Base-by-base conservation (phyloP, 2,329 filamentous ascomycete genomes). In the Microsporum ferrugineum region DNA sequence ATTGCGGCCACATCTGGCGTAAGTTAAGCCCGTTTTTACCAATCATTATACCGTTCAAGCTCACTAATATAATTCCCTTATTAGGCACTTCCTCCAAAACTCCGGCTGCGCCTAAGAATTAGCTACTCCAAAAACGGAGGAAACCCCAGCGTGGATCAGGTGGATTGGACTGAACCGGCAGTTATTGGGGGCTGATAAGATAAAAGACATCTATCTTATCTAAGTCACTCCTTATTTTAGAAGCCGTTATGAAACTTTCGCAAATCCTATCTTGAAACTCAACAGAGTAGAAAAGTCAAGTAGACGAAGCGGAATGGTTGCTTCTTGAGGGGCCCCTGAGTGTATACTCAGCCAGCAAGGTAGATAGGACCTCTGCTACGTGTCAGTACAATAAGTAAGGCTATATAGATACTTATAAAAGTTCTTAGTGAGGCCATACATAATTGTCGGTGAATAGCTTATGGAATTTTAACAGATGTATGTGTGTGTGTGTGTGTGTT, bases 151-250 rank as follows among this genome's bases (percentile, higher is more conserved):
- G 87, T 88, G 71, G 94, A 99, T 70, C 91, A 97, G 76, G 91
- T 97, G 62, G 95, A 96, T 77, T 99, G 94, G 94, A 87, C 88
- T 34, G 94, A 99, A 76, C 86, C 90, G 53, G 5, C 33, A 29
- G 6, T 43, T 58, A 3, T 43, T 41, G 56, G 5, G 34, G 34
- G 34, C 10, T 36, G 17, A 23, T 23, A 23, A 23, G 17, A 23
- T 23, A 23, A 23, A 23, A 23, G 17, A 1, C 17, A 23, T 23
- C 17, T 23, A 23, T 23, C 17, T 23, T 23, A 23, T 23, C 17
- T 23, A 23, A 23, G 17, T 23, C 17, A 23, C 17, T 23, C 17
- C 17, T 23, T 23, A 23, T 23, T 23, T 23, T 23, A 23, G 1
- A 23, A 23, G 17, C 17, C 17, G 17, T 23, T 23, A 23, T 23